A percentile compares a stretch with the other conserved stretches of the same genome.
Conservation (phyloP, 495 filamentous ascomycete species). For the Daldinia loculata region DNA sequence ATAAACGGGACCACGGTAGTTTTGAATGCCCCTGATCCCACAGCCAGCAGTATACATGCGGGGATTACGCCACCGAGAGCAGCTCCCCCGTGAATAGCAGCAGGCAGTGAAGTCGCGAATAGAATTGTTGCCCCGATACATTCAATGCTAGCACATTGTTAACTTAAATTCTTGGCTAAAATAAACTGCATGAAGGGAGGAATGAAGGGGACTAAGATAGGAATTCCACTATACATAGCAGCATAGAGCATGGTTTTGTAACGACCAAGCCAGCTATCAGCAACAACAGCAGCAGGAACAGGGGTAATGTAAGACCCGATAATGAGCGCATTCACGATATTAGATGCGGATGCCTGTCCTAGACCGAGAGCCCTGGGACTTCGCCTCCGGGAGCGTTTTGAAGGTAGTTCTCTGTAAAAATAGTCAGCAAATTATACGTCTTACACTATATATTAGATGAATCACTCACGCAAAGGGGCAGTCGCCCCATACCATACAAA, state of each 20-base stretch:
- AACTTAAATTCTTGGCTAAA: neutral
- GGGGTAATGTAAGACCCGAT: slow-evolving; percentile 19
- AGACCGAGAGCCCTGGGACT: slow-evolving; percentile 21
- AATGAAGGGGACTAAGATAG: neutral
- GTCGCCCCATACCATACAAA: slow-evolving; percentile 33
- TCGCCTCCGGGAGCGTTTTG: slow-evolving; percentile 18
- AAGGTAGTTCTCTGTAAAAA: slow-evolving; percentile 26
- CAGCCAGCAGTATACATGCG: slow-evolving; percentile 15
- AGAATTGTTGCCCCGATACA: slow-evolving; percentile 25
- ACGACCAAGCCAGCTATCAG: slow-evolving; percentile 28
- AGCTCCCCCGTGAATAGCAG: slow-evolving; percentile 12
- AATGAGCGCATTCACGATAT: slow-evolving; percentile 17
- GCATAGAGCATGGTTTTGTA: slow-evolving; percentile 30
- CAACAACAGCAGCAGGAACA: slow-evolving; percentile 16
- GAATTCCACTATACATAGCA: slow-evolving; percentile 22
- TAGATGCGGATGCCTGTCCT: slow-evolving; percentile 21
- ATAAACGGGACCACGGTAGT: slow-evolving; percentile 28
- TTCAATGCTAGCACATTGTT: slow-evolving; percentile 15
- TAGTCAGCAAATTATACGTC: neutral
- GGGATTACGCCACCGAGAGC: slow-evolving; percentile 23
- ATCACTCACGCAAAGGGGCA: slow-evolving; percentile 25
- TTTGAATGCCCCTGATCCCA: slow-evolving; percentile 21
- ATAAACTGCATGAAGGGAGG: neutral
- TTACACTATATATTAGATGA: neutral
- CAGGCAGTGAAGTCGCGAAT: slow-evolving; percentile 25